phyloP scores from a whole-genome alignment of 768 basidiomycete genomes.

The Mycena venus region DNA sequence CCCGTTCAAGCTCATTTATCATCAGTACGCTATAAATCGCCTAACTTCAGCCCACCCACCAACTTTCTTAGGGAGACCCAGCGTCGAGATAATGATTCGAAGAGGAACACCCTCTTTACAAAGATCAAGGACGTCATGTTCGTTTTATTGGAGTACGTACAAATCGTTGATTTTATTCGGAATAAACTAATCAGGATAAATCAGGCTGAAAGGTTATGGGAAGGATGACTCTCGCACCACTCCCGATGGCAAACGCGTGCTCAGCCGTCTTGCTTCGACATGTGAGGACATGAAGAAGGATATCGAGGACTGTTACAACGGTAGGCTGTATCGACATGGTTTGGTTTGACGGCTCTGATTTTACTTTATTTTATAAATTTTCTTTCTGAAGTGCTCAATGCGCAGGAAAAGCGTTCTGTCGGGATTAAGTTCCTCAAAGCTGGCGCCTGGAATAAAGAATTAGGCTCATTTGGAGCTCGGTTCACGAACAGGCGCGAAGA shows the following conservation, averaged over 20 bases:
- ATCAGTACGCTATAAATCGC: slow-evolving; percentile 5
- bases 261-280: slow-evolving; percentile 15
- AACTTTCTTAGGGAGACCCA: slow-evolving; percentile 1
- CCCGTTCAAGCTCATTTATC: slow-evolving; percentile 25
- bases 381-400: slow-evolving; percentile 3
- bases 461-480: not conserved
- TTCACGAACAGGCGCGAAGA: slow-evolving; percentile 18
- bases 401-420: slow-evolving; percentile 15
- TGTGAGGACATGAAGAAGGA: slow-evolving; percentile 29
- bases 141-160: slow-evolving; percentile 15
- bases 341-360: not conserved
- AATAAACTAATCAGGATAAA: not conserved
- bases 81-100: slow-evolving; percentile 19
- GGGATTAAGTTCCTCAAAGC: slow-evolving; percentile 25
- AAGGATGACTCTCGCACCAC: slow-evolving; percentile 16
- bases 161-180: no score
- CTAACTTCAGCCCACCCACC: not conserved
- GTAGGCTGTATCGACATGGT: not conserved
- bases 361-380: no score
- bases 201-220: slow-evolving; percentile 7
- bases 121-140: slow-evolving; percentile 31
- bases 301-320: slow-evolving; percentile 27
- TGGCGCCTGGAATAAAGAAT: slow-evolving; percentile 10
- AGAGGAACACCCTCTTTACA: slow-evolving; percentile 4
- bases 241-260: slow-evolving; percentile 18